Base-by-base conservation (phyloP, 176 grass and related monocot genomes). In the Cymbopogon citratus region DNA sequence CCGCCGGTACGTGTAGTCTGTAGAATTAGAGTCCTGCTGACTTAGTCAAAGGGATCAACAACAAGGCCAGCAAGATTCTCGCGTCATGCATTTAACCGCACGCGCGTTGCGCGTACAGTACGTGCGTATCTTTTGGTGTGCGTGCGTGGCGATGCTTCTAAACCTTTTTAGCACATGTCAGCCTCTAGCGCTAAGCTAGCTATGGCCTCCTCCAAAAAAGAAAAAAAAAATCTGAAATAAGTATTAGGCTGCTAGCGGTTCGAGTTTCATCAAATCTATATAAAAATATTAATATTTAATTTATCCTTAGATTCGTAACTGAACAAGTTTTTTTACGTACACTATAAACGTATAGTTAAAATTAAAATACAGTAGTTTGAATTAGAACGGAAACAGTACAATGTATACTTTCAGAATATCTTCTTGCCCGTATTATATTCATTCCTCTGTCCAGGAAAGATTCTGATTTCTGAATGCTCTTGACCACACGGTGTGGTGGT, bases 91-190 rank as follows among this genome's bases (percentile, higher is more conserved):
- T 63, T 54, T 78, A 86, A 71, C 24, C 34, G 33, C 61, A 85
- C 78, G 49, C 18, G 65, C 35, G 63, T 49, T 35, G 51, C 34
- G 69, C 29, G 41, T 70, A 40, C 28, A 31, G n/a, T 70, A 27
- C 56, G 25, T 39, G 9, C 51, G 71, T 86, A 85, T 82, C 36
- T 82, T 90, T 90, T 73, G 73, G 45, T 82, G 34, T 65, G 21
- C 49, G 82, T 81, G 69, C 68, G 45, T 19, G 46, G 13, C 23
- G 9, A 80, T 89, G 71, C 67, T 86, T 73, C 28, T 71, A 14
- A 48, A 62, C 62, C 62, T 63, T 85, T 86, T 82, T 71, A 0
- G 12, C 60, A 63, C 11, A 67, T 79, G 73, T 80, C 88, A 79
- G 13, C 79, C 57, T 25, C 67, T 25, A 73, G 41, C 44, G 12